Conservation (phyloP, 805 yeast genomes). For the Diddensiella santjacobensis region DNA sequence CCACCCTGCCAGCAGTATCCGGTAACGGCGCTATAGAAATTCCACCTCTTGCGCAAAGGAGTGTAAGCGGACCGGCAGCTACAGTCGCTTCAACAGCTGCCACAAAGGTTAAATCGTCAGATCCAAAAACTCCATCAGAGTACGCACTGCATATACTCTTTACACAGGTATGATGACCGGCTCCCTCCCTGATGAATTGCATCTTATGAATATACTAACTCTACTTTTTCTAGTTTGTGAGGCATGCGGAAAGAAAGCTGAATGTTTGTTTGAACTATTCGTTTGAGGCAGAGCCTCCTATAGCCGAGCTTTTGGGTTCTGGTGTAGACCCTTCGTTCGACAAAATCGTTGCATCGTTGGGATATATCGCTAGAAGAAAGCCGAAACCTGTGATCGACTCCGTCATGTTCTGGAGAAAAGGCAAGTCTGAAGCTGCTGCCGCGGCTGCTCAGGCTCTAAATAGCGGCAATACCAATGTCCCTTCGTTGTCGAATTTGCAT, state of each 20-base stretch:
- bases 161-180: constrained; percentile 61
- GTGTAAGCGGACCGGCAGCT: constrained; percentile 13
- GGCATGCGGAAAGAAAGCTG: constrained; percentile 86
- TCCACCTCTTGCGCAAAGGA: constrained; percentile 6
- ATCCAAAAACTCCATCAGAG: constrained; percentile 46
- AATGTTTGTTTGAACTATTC: constrained; percentile 66
- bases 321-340: constrained; percentile 88
- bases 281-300: constrained; percentile 68
- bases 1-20: constrained; percentile 11
- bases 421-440: constrained; percentile 82
- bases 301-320: constrained; percentile 71
- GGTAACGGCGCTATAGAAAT: not conserved
- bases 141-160: constrained; percentile 92
- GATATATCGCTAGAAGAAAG: constrained; percentile 82
- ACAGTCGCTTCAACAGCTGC: not conserved
- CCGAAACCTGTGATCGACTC: constrained; percentile 97
- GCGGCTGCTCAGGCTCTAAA: constrained; percentile 48
- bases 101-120: constrained; percentile 11
- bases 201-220: not conserved
- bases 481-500: no score
- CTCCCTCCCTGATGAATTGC: no score
- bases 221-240: constrained; percentile 52
- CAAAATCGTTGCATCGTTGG: constrained; percentile 77
- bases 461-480: constrained; percentile 6
- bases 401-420: constrained; percentile 96